These are phyloP conservation scores for Crithidia expoeki DNA, from an alignment of 208 protist genomes.

Conservation along the genomic window DNA sequence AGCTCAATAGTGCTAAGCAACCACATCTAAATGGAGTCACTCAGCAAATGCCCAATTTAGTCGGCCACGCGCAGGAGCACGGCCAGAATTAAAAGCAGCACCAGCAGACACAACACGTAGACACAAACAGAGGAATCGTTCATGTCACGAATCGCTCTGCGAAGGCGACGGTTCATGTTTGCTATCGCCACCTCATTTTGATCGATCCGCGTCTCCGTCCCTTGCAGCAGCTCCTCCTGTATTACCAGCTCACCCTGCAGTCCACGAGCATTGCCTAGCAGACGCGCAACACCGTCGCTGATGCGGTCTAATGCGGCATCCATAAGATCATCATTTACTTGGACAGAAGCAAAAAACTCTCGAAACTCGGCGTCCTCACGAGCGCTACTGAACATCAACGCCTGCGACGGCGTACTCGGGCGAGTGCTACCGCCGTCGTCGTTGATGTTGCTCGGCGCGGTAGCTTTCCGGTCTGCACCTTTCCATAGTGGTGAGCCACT, in stretches of 20 bases:
- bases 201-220: slow-evolving; percentile 48
- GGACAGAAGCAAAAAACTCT: slow-evolving; percentile 58
- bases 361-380: slow-evolving; percentile 71
- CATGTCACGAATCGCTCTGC: slow-evolving; percentile 52
- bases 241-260: slow-evolving; percentile 64
- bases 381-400: slow-evolving; percentile 28
- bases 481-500: neutral
- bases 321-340: slow-evolving; percentile 62
- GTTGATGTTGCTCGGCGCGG: neutral
- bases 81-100: slow-evolving; percentile 43
- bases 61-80: slow-evolving; percentile 33
- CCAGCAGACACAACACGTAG: slow-evolving; percentile 55
- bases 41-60: too few species aligned
- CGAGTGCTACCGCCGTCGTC: neutral
- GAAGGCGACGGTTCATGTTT: slow-evolving; percentile 60
- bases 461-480: neutral
- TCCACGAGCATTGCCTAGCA: slow-evolving; percentile 66
- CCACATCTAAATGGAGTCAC: too few species aligned
- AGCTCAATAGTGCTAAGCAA: too few species aligned
- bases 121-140: slow-evolving; percentile 55
- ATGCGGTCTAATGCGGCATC: slow-evolving; percentile 74
- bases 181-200: slow-evolving; percentile 43
- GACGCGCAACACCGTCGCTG: slow-evolving; percentile 44
- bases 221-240: slow-evolving; percentile 60
- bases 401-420: slow-evolving; percentile 3